Conservation (phyloP, 805 yeast species). For the Wickerhamomyces chaumierensis region DNA sequence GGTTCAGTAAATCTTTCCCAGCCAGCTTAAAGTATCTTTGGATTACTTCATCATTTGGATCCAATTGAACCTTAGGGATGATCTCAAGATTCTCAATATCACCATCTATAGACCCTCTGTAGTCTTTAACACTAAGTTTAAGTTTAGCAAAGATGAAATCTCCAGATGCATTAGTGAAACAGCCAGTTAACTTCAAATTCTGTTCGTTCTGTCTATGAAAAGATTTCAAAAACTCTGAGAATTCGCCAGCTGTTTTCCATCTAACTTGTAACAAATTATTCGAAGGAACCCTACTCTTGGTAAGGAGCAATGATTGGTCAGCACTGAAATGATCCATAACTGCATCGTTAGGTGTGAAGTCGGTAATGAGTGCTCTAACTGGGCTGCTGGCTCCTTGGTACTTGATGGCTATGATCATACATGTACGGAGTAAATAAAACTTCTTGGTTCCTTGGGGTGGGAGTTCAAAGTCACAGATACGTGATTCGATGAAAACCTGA, state of each 20-base stretch:
- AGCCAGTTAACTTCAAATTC: background rate
- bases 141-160: background rate
- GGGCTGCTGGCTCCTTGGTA: background rate
- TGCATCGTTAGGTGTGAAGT: background rate
- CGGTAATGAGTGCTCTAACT: background rate
- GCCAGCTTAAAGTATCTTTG: background rate
- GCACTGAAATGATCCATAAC: background rate
- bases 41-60: background rate
- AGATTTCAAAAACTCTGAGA: background rate
- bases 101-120: background rate
- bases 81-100: background rate
- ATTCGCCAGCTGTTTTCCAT: background rate
- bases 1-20: background rate
- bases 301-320: background rate
- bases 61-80: background rate
- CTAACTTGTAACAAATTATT: background rate
- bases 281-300: background rate
- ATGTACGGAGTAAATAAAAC: background rate
- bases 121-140: background rate
- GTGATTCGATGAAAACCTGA: background rate
- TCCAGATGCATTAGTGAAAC: background rate
- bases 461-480: background rate
- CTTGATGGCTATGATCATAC: background rate
- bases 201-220: background rate
- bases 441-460: background rate